These are phyloP conservation scores for Penicillium ochrochloron DNA, from an alignment of 495 filamentous ascomycete genomes.

Conservation along the genomic window DNA sequence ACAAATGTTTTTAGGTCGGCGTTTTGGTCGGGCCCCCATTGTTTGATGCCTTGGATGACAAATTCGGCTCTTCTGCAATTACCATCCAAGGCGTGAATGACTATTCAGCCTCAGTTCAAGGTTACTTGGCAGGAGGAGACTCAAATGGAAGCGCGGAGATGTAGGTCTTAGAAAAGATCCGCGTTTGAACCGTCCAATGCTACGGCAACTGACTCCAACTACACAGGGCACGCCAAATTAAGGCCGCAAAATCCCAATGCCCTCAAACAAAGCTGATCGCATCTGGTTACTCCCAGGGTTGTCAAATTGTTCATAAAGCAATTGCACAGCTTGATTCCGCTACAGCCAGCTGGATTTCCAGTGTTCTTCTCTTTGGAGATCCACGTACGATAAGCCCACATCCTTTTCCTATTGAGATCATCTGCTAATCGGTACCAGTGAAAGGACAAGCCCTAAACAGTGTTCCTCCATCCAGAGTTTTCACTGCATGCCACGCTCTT, in stretches of 20 bases:
- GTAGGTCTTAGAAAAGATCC: not conserved
- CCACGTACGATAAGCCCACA: slow-evolving; percentile 22
- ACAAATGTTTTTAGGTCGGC: not conserved
- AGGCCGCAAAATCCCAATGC: slow-evolving; percentile 1
- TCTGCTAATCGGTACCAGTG: not conserved
- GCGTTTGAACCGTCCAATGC: not conserved
- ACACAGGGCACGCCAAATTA: slow-evolving; percentile 1
- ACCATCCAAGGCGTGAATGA: slow-evolving; percentile 47
- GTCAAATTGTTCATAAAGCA: slow-evolving; percentile 6
- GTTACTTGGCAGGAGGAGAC: slow-evolving; percentile 45
- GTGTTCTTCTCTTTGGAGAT: slow-evolving; percentile 43
- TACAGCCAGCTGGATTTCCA: slow-evolving; percentile 30
- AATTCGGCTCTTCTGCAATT: slow-evolving; percentile 31
- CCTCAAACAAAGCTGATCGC: slow-evolving; percentile 1
- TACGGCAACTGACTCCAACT: not conserved
- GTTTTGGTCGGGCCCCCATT: slow-evolving; percentile 2
- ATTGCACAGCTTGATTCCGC: slow-evolving; percentile 24
- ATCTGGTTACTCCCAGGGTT: slow-evolving; percentile 3
- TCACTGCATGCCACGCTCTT: slow-evolving; percentile 34
- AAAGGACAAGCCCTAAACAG: slow-evolving; percentile 1
- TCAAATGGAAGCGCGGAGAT: slow-evolving; percentile 3
- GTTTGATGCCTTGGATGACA: slow-evolving; percentile 7
- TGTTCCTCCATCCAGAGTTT: slow-evolving; percentile 27
- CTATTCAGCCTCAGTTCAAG: slow-evolving; percentile 39
- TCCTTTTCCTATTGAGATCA: not conserved